Evolutionary conservation across 177 flowering plant species (phyloP).

Genomic region (Vitis hybrid): DNA sequence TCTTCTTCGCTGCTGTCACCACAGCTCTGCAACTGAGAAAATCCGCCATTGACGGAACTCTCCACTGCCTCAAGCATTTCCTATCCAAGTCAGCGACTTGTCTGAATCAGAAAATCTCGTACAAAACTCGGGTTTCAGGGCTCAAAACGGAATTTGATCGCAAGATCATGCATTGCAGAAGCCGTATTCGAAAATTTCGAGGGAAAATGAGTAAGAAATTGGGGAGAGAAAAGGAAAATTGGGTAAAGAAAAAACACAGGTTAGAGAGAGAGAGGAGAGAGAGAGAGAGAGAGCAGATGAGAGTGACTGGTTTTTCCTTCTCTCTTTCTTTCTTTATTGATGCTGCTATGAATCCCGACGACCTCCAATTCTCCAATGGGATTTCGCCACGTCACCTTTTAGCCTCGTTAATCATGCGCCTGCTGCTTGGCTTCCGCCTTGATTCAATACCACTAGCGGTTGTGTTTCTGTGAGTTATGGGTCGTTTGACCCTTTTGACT

Average conservation of each 20-base stretch:
- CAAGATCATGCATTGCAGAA: constrained; percentile 53
- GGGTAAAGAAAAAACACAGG: constrained; percentile 30
- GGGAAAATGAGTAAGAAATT: constrained; percentile 13
- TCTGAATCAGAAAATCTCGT: not conserved
- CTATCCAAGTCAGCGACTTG: constrained; percentile 1
- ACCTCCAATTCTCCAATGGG: constrained; percentile 31
- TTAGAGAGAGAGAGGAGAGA: constrained; percentile 15
- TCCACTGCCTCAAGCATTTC: constrained; percentile 57
- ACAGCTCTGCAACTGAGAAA: constrained; percentile 53
- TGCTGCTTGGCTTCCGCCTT: constrained; percentile 6
- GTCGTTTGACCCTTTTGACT: constrained; percentile 19
- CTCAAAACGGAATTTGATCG: constrained; percentile 25
- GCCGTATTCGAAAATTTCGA: constrained; percentile 15
- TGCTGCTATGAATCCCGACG: constrained; percentile 64
- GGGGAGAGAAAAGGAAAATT: constrained; percentile 17
- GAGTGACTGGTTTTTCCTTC: constrained; percentile 29
- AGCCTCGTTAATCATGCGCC: constrained; percentile 33
- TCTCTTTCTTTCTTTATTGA: constrained; percentile 16
- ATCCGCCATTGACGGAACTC: constrained; percentile 55
- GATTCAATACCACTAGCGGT: constrained; percentile 21
- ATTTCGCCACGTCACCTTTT: constrained; percentile 29
- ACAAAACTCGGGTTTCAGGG: constrained; percentile 5
- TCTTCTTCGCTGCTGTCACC: constrained; percentile 82
- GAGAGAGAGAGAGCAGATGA: constrained; percentile 20
- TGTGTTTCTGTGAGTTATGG: not conserved